Conservation (phyloP, 176 grass and related monocot species). For the Triticum timopheevii region DNA sequence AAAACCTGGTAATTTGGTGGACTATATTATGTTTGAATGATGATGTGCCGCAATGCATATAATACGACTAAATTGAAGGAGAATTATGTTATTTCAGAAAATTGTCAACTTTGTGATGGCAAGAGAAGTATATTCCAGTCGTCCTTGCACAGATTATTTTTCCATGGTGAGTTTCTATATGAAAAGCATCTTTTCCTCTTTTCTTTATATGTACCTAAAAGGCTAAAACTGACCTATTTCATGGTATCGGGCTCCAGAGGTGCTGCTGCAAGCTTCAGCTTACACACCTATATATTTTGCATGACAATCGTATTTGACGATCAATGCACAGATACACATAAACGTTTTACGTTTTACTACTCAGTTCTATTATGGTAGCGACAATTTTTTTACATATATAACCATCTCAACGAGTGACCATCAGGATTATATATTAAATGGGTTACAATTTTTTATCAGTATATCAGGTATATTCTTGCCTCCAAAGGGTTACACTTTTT, state of each 20-base stretch:
- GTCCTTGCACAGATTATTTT: conserved; percentile 91
- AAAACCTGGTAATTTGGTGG: conserved; percentile 65
- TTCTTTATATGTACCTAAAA: not conserved
- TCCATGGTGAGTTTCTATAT: conserved; percentile 77
- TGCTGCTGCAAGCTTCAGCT: conserved; percentile 60
- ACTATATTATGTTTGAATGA: conserved; percentile 5
- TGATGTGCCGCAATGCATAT: not conserved
- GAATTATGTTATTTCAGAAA: conserved; percentile 41
- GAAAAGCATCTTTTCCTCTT: no score
- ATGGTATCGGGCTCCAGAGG: conserved; percentile 87
- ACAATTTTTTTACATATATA: no score
- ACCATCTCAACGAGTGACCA: no score
- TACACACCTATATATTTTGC: no score
- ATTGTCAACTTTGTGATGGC: conserved; percentile 84
- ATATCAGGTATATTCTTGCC: no score
- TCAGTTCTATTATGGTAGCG: no score
- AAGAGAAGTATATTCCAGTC: conserved; percentile 73
- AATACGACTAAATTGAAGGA: conserved; percentile 1
- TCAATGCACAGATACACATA: no score
- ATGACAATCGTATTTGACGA: no score
- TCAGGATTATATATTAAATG: no score
- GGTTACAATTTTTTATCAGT: no score
- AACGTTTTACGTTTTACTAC: no score
- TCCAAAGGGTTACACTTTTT: no score
- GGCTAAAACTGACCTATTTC: not conserved